Base-by-base conservation (phyloP, 1,284 basidiomycete genomes). In the Sanguinoderma infundibulare region DNA sequence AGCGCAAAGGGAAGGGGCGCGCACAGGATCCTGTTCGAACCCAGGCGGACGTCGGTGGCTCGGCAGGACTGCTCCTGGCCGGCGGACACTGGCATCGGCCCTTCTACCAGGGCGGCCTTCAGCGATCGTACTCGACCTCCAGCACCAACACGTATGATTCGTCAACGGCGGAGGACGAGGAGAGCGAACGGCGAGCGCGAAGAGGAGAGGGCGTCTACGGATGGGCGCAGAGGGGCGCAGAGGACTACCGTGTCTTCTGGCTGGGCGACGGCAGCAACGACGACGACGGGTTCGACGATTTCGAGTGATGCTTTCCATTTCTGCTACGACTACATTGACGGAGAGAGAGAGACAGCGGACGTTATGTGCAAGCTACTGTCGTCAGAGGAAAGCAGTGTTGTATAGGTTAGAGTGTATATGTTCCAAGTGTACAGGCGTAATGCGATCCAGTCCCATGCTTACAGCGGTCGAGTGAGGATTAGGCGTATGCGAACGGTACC, bases 241-340 rank as follows among this genome's bases (percentile, higher is more conserved):
- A 86, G 59, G 91, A 93, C 70, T 93, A 86, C 82, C 78, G 91
- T 28, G 82, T 93, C 15, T 86, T 93, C 69, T 93, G 91, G 91
- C 74, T 92, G 7, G 91, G 91, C 0, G 90, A 90, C 5, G 72
- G 72, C 49, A 75, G 77, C 1, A 74, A 72, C 34, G 68, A 77
- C 40, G 73, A 74, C 42, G 69, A 66, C 17, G 53, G 57, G 0
- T 65, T 62, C 32, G 61, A 55, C 4, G 65, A 66, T 35, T 55
- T 55, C 28, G 62, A 66, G 51, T 66, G 57, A 17, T 58, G 60
- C 46, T 53, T n/a, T n/a, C n/a, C 52, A 53, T 47, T 47, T 55
- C 22, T 49, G 57, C 26, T 70, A 66, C 57, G 62, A 59, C 60
- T 68, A 62, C 57, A 66, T 58, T 60, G 55, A 61, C 47, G n/a